phyloP scores from a whole-genome alignment of 1,284 basidiomycete genomes.

The Leccinum solheimii region DNA sequence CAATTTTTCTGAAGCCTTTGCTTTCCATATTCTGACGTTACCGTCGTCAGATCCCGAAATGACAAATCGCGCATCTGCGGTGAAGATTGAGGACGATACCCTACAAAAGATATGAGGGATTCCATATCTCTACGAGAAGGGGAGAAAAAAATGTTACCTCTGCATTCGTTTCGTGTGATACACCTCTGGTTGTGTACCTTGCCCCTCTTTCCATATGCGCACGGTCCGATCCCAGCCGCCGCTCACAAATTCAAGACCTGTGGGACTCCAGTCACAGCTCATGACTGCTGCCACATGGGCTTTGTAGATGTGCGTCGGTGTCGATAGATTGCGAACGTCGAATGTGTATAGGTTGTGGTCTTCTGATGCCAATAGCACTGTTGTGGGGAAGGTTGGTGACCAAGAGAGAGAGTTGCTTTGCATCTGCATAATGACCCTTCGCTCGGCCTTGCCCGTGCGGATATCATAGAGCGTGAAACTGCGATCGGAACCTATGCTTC shows the following conservation, averaged over 20 bases:
- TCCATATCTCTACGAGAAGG: background rate
- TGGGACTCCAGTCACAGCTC: slow-evolving; percentile 92
- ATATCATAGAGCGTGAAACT: slow-evolving; percentile 97
- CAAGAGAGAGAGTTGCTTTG: slow-evolving; percentile 87
- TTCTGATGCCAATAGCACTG: slow-evolving; percentile 90
- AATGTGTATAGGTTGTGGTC: slow-evolving; percentile 99
- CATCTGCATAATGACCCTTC: slow-evolving; percentile 91
- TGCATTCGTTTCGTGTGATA: slow-evolving; percentile 99
- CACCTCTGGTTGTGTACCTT: slow-evolving; percentile 82
- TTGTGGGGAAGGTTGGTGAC: slow-evolving; percentile 95
- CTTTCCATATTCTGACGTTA: slow-evolving; percentile 97
- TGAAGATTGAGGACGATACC: slow-evolving; percentile 76
- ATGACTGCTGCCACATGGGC: slow-evolving; percentile 96
- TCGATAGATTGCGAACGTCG: slow-evolving; percentile 85
- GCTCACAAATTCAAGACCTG: slow-evolving; percentile 94
- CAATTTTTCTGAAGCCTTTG: slow-evolving; percentile 88
- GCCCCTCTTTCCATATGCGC: slow-evolving; percentile 89
- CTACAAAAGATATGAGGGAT: slow-evolving; percentile 41
- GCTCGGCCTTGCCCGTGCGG: slow-evolving; percentile 91
- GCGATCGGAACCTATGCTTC: slow-evolving; percentile 91
- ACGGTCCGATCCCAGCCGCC: slow-evolving; percentile 97
- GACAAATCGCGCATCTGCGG: slow-evolving; percentile 91
- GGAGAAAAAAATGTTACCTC: slow-evolving; percentile 49
- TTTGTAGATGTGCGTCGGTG: slow-evolving; percentile 94
- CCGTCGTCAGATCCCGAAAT: slow-evolving; percentile 96